Base-by-base conservation (phyloP, 345 rosid genomes). In the Gossypioides kirkii region DNA sequence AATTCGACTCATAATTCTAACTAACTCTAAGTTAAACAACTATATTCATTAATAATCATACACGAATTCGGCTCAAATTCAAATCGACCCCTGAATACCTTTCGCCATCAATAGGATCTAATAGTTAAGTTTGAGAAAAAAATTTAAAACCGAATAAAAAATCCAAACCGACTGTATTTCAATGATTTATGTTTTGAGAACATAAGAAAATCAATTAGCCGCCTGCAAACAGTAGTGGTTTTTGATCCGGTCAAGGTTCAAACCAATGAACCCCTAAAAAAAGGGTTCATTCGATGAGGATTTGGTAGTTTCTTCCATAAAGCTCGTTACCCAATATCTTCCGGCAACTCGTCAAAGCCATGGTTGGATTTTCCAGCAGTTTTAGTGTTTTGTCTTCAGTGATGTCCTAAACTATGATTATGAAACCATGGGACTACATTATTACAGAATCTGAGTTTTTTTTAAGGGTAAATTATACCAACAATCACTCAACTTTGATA, bases 241-340 rank as follows among this genome's bases (percentile, higher is more conserved):
- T 32, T 53, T 53, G 25, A 53, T 53, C 58, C 59, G 10, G 59
- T 8, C n/a, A 41, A 7, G 52, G 8, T 56, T 52, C 43, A 14
- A 32, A 53, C 46, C 56, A 50, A 73, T 38, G 74, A 55, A n/a
- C 26, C 36, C 8, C 12, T 36, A 8, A 54, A 69, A 28, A 66
- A 59, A 36, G 71, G 71, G 71, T 71, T 70, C 79, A 16, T 8
- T 52, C 71, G 75, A 58, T 52, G 26, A 53, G 43, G 52, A 62
- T 70, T 70, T 70, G 46, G 55, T 71, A 52, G n/a, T 63, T 54
- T 18, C 22, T 22, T 12, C 50, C 43, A n/a, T 2, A 25, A 13
- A 32, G 26, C 32, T 22, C 5, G 8, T 38, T 54, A 7, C 65
- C 49, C 54, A 46, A 11, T 10, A 17, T 61, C 56, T 63, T 14